A percentile compares a stretch with the other conserved stretches of the same genome.
phyloP scores from a whole-genome alignment of 2,329 filamentous ascomycete species.

The Neofusicoccum laricinum region DNA sequence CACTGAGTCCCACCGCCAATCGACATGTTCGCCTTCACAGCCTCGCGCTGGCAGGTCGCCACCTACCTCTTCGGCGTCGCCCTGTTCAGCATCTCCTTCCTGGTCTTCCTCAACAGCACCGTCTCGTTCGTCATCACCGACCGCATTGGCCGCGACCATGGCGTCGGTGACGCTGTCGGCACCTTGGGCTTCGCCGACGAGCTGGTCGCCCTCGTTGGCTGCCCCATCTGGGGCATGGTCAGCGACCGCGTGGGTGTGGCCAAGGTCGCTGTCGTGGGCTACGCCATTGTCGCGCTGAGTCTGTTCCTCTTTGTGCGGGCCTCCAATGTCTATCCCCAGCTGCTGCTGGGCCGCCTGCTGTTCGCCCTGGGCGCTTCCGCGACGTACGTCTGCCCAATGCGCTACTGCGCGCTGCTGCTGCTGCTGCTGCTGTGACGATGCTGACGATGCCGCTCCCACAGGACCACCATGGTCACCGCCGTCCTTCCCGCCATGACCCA shows the following conservation, averaged over 20 bases:
- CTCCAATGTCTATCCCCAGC: constrained; percentile 80
- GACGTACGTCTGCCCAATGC: constrained; percentile 48
- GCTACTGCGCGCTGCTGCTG: background rate
- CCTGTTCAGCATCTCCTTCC: constrained; percentile 83
- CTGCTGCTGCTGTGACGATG: background rate
- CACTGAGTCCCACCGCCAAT: background rate
- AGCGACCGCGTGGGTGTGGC: constrained; percentile 76
- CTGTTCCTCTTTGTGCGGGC: constrained; percentile 82
- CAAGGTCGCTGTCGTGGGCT: constrained; percentile 66
- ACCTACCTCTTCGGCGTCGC: constrained; percentile 80
- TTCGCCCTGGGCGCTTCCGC: constrained; percentile 94
- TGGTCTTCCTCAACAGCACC: constrained; percentile 84
- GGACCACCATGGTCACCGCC: constrained; percentile 92
- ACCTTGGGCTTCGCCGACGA: constrained; percentile 85
- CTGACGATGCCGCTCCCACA: constrained; percentile 23
- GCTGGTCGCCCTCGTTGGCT: constrained; percentile 75
- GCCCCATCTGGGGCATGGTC: constrained; percentile 73
- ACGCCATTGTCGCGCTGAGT: constrained; percentile 73
- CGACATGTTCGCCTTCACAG: constrained; percentile 50
- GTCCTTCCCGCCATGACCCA: constrained; percentile 72
- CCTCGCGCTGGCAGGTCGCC: constrained; percentile 54
- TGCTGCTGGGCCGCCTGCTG: constrained; percentile 77
- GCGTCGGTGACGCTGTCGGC: constrained; percentile 77
- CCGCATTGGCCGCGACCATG: constrained; percentile 68
- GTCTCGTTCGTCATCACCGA: constrained; percentile 84